phyloP scores from a whole-genome alignment of 441 rosid species.

The Capsella rubella region DNA sequence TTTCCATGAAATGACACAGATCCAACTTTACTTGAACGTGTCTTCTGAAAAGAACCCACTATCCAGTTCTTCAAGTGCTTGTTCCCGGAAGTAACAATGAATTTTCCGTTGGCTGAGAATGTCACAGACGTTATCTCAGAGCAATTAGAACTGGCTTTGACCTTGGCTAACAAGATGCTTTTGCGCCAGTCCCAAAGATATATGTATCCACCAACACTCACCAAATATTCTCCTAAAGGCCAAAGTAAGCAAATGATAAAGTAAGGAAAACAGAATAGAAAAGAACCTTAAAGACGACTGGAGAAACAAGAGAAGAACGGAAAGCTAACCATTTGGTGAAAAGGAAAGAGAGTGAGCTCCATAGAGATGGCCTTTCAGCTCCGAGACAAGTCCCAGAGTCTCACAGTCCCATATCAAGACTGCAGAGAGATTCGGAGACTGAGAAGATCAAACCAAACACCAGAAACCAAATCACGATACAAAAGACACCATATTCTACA shows the following conservation, averaged over 20 bases:
- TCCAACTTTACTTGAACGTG: constrained; percentile 55
- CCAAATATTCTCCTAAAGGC: constrained; percentile 69
- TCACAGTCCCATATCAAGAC: constrained; percentile 78
- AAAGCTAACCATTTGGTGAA: constrained; percentile 79
- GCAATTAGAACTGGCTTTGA: constrained; percentile 72
- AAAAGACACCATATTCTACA: not conserved
- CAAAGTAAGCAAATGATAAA: not conserved
- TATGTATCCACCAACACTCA: constrained; percentile 84
- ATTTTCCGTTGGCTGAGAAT: constrained; percentile 73
- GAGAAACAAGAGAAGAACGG: not conserved
- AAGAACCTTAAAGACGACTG: constrained; percentile 9
- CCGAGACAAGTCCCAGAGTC: constrained; percentile 58
- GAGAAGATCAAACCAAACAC: constrained; percentile 48
- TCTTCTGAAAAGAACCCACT: constrained; percentile 61
- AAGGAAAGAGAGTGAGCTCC: constrained; percentile 84
- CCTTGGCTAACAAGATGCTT: constrained; percentile 63
- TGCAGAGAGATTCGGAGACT: constrained; percentile 82
- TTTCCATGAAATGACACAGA: constrained; percentile 58
- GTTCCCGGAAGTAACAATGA: constrained; percentile 78
- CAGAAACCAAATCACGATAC: constrained; percentile 20
- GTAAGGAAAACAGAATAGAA: not conserved
- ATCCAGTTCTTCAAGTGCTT: constrained; percentile 86
- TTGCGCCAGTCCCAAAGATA: constrained; percentile 86
- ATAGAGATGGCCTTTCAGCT: constrained; percentile 77
- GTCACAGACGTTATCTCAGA: constrained; percentile 68